A percentile compares a stretch with the other conserved stretches of the same genome.
phyloP scores from a whole-genome alignment of 257 asterid genomes.

The Linderniella brevidens region DNA sequence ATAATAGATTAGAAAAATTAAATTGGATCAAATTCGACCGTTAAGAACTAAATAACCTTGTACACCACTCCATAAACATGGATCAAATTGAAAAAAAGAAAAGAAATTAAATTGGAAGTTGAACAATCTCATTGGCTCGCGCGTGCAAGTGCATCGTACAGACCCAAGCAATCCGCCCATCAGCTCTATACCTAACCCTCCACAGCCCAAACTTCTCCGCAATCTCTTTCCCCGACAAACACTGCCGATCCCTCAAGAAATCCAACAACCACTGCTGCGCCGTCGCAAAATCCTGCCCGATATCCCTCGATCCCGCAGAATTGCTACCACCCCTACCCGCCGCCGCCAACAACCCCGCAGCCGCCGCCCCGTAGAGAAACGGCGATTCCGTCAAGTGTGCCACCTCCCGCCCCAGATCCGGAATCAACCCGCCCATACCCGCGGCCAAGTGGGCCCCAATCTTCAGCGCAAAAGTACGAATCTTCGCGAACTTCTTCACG shows the following conservation, averaged over 20 bases:
- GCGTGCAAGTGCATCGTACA: no score
- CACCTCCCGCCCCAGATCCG: slow-evolving; percentile 74
- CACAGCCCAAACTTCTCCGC: slow-evolving; percentile 71
- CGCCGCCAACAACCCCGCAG: slow-evolving; percentile 25
- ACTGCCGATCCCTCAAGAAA: slow-evolving; percentile 44
- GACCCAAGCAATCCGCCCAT: slow-evolving; percentile 58
- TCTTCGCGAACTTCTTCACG: slow-evolving; percentile 57
- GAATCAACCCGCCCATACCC: slow-evolving; percentile 89
- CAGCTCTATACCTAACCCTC: slow-evolving; percentile 60
- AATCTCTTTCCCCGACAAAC: slow-evolving; percentile 59
- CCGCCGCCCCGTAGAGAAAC: slow-evolving; percentile 42
- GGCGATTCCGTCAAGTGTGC: slow-evolving; percentile 55
- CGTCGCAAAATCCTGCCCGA: slow-evolving; percentile 10
- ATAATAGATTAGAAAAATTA: no score
- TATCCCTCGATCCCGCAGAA: background rate
- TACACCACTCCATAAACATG: no score
- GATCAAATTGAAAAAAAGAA: no score
- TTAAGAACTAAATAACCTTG: no score
- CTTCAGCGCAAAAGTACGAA: slow-evolving; percentile 70
- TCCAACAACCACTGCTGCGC: slow-evolving; percentile 83
- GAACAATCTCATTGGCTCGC: no score
- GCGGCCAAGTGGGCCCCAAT: slow-evolving; percentile 85
- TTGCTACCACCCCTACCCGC: slow-evolving; percentile 42
- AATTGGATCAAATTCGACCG: no score
- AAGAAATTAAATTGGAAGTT: no score